Evolutionary conservation across 768 basidiomycete genomes (phyloP), one percentile per base, ranked within the genome.

Genomic region (Pleurotus cornucopiae): DNA sequence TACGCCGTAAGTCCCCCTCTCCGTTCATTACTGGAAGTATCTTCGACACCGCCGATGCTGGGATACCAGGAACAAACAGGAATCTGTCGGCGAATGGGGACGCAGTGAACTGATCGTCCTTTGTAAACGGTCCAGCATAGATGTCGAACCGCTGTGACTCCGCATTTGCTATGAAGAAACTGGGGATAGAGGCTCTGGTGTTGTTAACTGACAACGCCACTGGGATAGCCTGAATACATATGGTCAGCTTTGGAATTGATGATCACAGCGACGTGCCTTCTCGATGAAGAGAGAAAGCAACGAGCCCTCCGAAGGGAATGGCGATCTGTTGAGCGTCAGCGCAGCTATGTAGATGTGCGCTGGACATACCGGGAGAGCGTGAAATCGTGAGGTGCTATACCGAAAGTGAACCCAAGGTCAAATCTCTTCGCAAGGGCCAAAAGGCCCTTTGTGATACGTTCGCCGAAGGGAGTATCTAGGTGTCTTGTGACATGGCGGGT

Each of bases 81-180:
- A 90, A 89, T 5, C 72, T 57, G 63, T 91, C 83, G 0, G 71
- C 67, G 64, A 88, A 94, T 0, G 91, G 89, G 4, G 81, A 84
- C 2, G 81, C 80, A 1, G 89, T 88, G 46, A 92, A 77, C 61
- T 91, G 85, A 67, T 94, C 90, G 66, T 92, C 89, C 67, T 84
- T 83, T 25, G 86, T 87, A 71, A 94, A 93, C 2, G 82, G 63
- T 1, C 91, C 91, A 1, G 76, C 61, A 63, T 83, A 84, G 53
- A 91, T 67, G 61, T 88, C 80, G 69, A 83, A 90, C 48, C 89
- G 82, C 63, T 83, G 74, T 9, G 76, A 81, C 6, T 79, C 86
- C 1, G 86, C 79, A 68, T 88, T 85, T 53, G 75, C 70, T 57
- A 91, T 80, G 66, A 88, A 80, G 61, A 89, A 72, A 60, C 78